Conservation (phyloP, 1,139 yeast genomes). For the Suhomyces kunorum region DNA sequence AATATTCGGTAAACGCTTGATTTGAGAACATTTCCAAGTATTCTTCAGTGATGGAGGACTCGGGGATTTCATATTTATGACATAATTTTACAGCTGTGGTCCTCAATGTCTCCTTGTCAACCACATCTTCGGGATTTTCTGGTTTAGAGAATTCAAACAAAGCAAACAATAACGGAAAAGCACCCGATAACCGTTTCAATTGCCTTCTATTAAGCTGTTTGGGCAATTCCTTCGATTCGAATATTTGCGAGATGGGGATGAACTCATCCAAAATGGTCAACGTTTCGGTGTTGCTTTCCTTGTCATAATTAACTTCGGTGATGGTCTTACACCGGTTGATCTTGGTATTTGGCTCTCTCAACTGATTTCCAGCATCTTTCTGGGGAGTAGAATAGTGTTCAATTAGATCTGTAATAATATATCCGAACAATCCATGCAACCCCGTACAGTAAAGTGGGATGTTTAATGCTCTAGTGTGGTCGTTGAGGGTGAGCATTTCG, state of each 20-base stretch:
- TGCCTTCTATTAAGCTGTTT: slow-evolving; percentile 55
- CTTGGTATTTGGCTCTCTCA: slow-evolving; percentile 46
- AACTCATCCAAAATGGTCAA: slow-evolving; percentile 60
- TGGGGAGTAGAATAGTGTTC: slow-evolving; percentile 52
- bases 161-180: slow-evolving; percentile 64
- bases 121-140: slow-evolving; percentile 27
- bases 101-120: slow-evolving; percentile 37
- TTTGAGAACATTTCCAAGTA: slow-evolving; percentile 41
- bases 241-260: slow-evolving; percentile 33
- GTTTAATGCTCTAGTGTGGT: slow-evolving; percentile 51
- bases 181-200: slow-evolving; percentile 56
- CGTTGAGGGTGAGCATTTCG: slow-evolving; percentile 50
- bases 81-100: slow-evolving; percentile 28
- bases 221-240: slow-evolving; percentile 41
- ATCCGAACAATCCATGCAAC: slow-evolving; percentile 81
- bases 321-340: slow-evolving; percentile 56
- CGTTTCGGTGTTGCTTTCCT: slow-evolving; percentile 45
- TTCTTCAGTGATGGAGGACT: slow-evolving; percentile 37
- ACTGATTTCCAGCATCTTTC: slow-evolving; percentile 51
- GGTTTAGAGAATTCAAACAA: slow-evolving; percentile 44
- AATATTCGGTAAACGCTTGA: slow-evolving; percentile 68
- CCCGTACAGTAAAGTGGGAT: slow-evolving; percentile 72
- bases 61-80: slow-evolving; percentile 37
- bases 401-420: slow-evolving; percentile 75
- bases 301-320: slow-evolving; percentile 39